Conservation (phyloP, 352 stramenopile genomes). For the Globisporangium nunn region DNA sequence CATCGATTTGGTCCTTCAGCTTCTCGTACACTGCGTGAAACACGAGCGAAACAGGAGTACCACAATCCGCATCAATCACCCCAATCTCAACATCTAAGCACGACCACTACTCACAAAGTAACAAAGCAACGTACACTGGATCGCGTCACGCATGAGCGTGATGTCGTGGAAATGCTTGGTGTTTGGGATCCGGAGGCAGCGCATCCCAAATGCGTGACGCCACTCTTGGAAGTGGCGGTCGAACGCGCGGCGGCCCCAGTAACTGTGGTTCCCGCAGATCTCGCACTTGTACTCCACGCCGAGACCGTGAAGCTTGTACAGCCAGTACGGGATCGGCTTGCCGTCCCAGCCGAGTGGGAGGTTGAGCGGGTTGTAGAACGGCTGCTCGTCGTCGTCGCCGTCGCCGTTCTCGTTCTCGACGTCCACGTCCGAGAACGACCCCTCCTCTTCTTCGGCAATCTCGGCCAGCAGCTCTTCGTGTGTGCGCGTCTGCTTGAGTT, state of each 20-base stretch:
- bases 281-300: constrained; percentile 98
- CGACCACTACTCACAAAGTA: constrained; percentile 1
- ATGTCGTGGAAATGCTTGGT: constrained; percentile 99
- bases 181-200: constrained; percentile 98
- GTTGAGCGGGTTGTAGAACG: constrained; percentile 99
- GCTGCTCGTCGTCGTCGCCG: constrained; percentile 92
- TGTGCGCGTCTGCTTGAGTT: constrained; percentile 84
- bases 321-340: constrained; percentile 99
- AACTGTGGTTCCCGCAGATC: constrained; percentile 98
- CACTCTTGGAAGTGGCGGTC: constrained; percentile 98
- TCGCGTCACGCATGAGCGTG: constrained; percentile 96
- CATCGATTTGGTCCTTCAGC: constrained; percentile 91
- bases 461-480: constrained; percentile 83
- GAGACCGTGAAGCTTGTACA: constrained; percentile 99
- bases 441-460: constrained; percentile 84
- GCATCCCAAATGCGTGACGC: constrained; percentile 97
- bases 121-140: constrained; percentile 39
- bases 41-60: constrained; percentile 1
- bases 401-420: constrained; percentile 61
- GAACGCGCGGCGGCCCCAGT: constrained; percentile 95
- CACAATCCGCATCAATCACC: background rate
- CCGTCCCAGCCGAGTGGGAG: constrained; percentile 98
- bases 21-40: constrained; percentile 91
- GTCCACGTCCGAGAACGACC: constrained; percentile 74
- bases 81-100: constrained; percentile 3